Evolutionary conservation across 1,284 basidiomycete species (phyloP).

Genomic region (Peniophora sp.): DNA sequence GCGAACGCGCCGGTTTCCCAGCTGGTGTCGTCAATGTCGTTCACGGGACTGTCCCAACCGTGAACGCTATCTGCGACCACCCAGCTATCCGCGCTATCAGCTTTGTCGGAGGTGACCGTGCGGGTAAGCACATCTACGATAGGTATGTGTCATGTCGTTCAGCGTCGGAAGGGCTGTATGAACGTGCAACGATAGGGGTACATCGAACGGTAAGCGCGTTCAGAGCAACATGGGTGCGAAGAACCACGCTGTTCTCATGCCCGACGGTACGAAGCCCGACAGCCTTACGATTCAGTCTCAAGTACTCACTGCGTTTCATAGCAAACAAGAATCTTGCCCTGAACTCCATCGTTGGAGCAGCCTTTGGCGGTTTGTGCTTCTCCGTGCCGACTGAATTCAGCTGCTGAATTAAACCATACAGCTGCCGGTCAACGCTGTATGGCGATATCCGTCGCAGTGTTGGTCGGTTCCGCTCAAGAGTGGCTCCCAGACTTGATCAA

Average conservation of each 20-base stretch:
- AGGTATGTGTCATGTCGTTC: constrained; percentile 35
- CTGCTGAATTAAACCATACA: constrained; percentile 36
- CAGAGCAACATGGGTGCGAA: constrained; percentile 93
- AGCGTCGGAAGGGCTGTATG: constrained; percentile 1
- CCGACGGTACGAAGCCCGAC: constrained; percentile 62
- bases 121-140: constrained; percentile 92
- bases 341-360: constrained; percentile 91
- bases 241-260: constrained; percentile 94
- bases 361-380: constrained; percentile 72
- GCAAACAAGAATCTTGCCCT: constrained; percentile 93
- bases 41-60: constrained; percentile 84
- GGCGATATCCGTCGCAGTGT: constrained; percentile 84
- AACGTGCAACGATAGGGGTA: constrained; percentile 43
- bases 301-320: constrained; percentile 20
- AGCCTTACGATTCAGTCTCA: constrained; percentile 5
- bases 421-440: constrained; percentile 97
- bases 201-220: constrained; percentile 86
- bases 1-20: constrained; percentile 76
- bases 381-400: constrained; percentile 12
- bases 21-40: constrained; percentile 83
- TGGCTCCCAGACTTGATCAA: constrained; percentile 89
- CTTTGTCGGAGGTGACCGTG: constrained; percentile 94
- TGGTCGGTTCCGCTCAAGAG: constrained; percentile 76
- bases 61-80: constrained; percentile 93
- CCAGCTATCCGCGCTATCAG: constrained; percentile 90